Conservation (phyloP, 768 basidiomycete species). For the Austroboletus festivus region DNA sequence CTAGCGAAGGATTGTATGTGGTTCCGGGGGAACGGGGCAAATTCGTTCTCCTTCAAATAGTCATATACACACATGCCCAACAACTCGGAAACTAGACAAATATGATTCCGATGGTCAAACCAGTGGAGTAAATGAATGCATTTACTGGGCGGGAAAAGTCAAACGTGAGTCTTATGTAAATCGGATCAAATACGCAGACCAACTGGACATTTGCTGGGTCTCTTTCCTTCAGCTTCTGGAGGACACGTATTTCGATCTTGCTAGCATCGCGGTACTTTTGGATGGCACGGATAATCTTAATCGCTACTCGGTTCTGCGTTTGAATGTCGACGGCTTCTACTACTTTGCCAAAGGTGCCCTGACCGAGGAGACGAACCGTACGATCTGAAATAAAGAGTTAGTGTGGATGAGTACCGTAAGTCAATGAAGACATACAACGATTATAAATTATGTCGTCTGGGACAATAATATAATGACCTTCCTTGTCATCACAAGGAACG, state of each 20-base stretch:
- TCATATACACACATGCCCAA: constrained; percentile 98
- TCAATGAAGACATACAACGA: constrained; percentile 59
- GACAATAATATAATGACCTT: constrained; percentile 96
- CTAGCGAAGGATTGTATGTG: constrained; percentile 96
- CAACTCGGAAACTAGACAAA: constrained; percentile 94
- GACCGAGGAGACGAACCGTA: constrained; percentile 86
- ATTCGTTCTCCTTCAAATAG: constrained; percentile 97
- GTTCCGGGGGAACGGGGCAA: constrained; percentile 91
- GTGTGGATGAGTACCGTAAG: constrained; percentile 1
- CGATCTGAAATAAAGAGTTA: constrained; percentile 59
- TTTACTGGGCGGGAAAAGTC: constrained; percentile 58
- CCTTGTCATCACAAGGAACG: constrained; percentile 90
- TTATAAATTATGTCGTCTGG: constrained; percentile 84
- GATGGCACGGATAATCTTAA: constrained; percentile 98
- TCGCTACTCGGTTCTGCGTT: constrained; percentile 78
- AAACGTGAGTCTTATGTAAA: constrained; percentile 19
- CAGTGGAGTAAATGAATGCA: constrained; percentile 93
- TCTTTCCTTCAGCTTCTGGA: constrained; percentile 84
- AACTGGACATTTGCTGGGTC: constrained; percentile 89
- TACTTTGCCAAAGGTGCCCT: constrained; percentile 99
- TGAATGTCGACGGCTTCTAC: constrained; percentile 87
- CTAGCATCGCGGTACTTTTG: constrained; percentile 99
- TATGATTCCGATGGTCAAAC: constrained; percentile 97
- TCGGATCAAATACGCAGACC: constrained; percentile 33
- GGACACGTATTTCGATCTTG: constrained; percentile 95